Percentiles rank a stretch among this genome's conserved stretches.
Evolutionary conservation across 805 yeast species (phyloP).

Genomic region (Scheffersomyces ergatensis): DNA sequence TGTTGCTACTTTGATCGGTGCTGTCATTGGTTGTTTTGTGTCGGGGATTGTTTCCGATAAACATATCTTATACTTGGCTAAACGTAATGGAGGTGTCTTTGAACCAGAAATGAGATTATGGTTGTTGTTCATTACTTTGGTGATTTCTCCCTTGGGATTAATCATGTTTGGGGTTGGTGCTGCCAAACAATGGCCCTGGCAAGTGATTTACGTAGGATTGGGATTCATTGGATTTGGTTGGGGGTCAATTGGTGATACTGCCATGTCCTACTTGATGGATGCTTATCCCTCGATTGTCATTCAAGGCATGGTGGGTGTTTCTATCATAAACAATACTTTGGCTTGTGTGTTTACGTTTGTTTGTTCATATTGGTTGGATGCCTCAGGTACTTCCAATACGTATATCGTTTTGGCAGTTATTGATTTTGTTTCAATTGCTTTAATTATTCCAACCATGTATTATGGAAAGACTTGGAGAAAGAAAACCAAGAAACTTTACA

Average conservation of each 20-base stretch:
- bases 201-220: slow-evolving; percentile 55
- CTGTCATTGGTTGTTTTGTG: slow-evolving; percentile 61
- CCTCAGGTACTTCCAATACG: slow-evolving; percentile 55
- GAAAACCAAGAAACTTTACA: slow-evolving; percentile 57
- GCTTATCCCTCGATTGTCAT: slow-evolving; percentile 67
- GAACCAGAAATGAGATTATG: slow-evolving; percentile 67
- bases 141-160: slow-evolving; percentile 61
- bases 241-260: slow-evolving; percentile 71
- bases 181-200: slow-evolving; percentile 52
- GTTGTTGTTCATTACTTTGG: slow-evolving; percentile 52
- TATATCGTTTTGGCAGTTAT: slow-evolving; percentile 60
- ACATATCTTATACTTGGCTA: slow-evolving; percentile 59
- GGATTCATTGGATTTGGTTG: slow-evolving; percentile 68
- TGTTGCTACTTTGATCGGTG: slow-evolving; percentile 66
- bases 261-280: slow-evolving; percentile 66
- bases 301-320: slow-evolving; percentile 70
- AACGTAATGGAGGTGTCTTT: slow-evolving; percentile 55
- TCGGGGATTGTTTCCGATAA: slow-evolving; percentile 62
- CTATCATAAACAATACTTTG: slow-evolving; percentile 60
- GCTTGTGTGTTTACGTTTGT: slow-evolving; percentile 67
- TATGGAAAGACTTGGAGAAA: slow-evolving; percentile 61
- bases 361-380: slow-evolving; percentile 59
- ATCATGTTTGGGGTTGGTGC: slow-evolving; percentile 68
- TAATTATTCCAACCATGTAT: slow-evolving; percentile 54
- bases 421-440: slow-evolving; percentile 55